phyloP scores from a whole-genome alignment of 352 stramenopile genomes.

The Globisporangium solare region DNA sequence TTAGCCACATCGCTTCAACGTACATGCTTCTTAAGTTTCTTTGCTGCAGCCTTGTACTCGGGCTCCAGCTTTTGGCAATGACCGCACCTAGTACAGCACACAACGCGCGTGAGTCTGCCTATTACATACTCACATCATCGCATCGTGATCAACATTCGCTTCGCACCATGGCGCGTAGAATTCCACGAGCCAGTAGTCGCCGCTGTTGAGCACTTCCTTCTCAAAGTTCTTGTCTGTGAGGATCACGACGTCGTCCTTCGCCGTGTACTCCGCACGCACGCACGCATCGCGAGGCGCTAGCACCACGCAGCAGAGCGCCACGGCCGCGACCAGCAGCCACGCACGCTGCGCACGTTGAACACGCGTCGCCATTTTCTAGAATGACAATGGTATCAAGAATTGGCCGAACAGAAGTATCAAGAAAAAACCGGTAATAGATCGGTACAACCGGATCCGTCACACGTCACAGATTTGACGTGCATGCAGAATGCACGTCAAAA shows the following conservation, averaged over 20 bases:
- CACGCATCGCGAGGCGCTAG: not conserved
- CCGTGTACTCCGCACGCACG: conserved; percentile 30
- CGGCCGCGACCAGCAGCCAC: not conserved
- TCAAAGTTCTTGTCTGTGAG: conserved; percentile 84
- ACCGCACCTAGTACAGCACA: conserved; percentile 55
- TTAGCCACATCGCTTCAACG: not conserved
- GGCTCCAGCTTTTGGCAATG: conserved; percentile 90
- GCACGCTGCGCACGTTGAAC: not conserved
- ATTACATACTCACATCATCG: not conserved
- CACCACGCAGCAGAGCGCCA: conserved; percentile 4
- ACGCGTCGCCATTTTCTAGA: not conserved
- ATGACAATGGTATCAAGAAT: not conserved
- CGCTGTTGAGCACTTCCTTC: conserved; percentile 72
- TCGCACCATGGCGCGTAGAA: conserved; percentile 90
- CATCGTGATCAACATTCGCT: conserved; percentile 3
- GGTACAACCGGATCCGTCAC: no score
- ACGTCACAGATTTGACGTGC: no score
- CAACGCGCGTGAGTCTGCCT: not conserved
- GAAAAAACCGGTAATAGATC: not conserved
- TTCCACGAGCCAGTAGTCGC: conserved; percentile 89
- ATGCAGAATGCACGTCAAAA: no score
- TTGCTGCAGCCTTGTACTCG: conserved; percentile 85
- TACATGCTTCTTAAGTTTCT: conserved; percentile 80
- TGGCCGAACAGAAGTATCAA: not conserved
- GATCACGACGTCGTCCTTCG: conserved; percentile 56